Evolutionary conservation across 768 basidiomycete genomes (phyloP).

Genomic region (Omphalotus guepiniiformis): DNA sequence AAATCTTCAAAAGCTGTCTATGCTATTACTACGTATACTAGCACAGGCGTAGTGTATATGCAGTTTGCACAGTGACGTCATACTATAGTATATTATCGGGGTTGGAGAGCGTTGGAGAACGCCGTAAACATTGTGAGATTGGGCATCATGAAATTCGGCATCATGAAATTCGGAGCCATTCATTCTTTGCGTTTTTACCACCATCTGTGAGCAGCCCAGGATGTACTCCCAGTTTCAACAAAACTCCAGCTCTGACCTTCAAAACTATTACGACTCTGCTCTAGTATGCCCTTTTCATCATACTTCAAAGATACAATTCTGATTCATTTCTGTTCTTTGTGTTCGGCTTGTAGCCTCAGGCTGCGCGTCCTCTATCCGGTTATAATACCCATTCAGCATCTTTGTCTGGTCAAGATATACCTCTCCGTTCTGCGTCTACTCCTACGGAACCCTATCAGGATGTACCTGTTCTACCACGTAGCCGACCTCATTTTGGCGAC

Average conservation of each 20-base stretch:
- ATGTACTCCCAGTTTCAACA: constrained; percentile 5
- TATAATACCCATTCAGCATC: not conserved
- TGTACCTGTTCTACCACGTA: not conserved
- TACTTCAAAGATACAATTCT: not conserved
- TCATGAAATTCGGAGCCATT: no score
- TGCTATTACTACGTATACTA: no score
- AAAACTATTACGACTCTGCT: constrained; percentile 5
- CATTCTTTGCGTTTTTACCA: no score
- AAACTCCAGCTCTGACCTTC: constrained; percentile 2
- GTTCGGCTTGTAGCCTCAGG: not conserved
- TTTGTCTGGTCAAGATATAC: not conserved
- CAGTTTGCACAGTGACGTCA: no score
- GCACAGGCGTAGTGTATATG: no score
- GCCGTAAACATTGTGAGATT: no score
- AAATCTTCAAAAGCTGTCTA: no score
- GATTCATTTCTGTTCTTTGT: not conserved
- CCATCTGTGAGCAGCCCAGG: no score
- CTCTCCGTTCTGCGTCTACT: not conserved
- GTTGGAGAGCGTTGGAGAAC: no score
- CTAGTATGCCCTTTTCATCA: not conserved
- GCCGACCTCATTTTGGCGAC: constrained; percentile 3
- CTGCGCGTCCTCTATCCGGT: constrained; percentile 4
- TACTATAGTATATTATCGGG: no score
- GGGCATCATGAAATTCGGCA: no score
- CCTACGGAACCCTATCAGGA: not conserved